These are phyloP conservation scores for Thielaviopsis punctulata DNA, from an alignment of 2,329 filamentous ascomycete species.

Conservation along the genomic window DNA sequence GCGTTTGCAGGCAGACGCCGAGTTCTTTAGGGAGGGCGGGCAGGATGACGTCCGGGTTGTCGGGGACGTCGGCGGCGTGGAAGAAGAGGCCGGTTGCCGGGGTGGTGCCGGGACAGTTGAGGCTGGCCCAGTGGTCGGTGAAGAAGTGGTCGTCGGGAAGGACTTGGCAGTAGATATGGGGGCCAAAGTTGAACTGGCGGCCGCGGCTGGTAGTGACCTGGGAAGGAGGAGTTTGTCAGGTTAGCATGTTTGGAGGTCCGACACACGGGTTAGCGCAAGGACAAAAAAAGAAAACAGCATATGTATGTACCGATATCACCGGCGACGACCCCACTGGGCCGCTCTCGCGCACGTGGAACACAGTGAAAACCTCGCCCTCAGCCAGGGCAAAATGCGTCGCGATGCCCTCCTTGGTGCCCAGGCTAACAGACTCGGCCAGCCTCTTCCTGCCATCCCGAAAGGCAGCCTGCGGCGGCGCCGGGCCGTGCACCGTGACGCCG, in stretches of 20 bases:
- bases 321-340: conserved; percentile 7
- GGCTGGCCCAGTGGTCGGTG: conserved; percentile 6
- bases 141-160: conserved; percentile 9
- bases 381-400: conserved; percentile 8
- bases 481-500: conserved; percentile 8
- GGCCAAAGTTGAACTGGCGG: conserved; percentile 9
- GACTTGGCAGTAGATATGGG: conserved; percentile 9
- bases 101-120: conserved; percentile 2
- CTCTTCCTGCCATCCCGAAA: neutral
- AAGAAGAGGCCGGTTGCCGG: conserved; percentile 8
- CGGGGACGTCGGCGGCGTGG: conserved; percentile 5
- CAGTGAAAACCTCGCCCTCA: neutral
- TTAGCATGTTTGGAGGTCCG: too few species aligned
- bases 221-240: neutral
- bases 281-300: neutral
- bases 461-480: neutral
- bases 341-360: conserved; percentile 6
- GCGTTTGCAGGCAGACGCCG: conserved; percentile 1
- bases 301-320: conserved; percentile 1
- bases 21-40: conserved; percentile 8
- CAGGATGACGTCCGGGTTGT: conserved; percentile 3
- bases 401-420: conserved; percentile 5
- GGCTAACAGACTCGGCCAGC: neutral
- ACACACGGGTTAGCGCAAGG: too few species aligned
- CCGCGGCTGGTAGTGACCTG: conserved; percentile 1